Percentiles rank a stretch among this genome's conserved stretches.
These are phyloP conservation scores for Terana coerulea DNA, from an alignment of 768 basidiomycete species.

Conservation along the genomic window DNA sequence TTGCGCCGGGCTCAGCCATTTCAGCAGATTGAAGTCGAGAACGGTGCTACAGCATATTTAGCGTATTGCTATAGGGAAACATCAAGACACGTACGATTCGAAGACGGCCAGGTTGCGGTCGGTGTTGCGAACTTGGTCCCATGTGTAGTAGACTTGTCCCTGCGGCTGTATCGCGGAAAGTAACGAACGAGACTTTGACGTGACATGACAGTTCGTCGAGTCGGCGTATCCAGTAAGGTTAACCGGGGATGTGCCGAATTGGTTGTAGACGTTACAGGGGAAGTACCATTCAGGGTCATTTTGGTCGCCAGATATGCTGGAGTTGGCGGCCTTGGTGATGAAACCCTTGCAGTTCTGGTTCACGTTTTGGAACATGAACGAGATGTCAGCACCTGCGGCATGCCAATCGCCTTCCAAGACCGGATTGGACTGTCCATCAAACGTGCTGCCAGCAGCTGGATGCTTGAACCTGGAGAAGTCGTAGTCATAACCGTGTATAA, in stretches of 20 bases:
- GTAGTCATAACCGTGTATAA: conserved; percentile 94
- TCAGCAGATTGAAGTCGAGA: conserved; percentile 82
- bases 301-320: conserved; percentile 65
- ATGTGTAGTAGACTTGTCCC: conserved; percentile 92
- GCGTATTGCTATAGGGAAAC: conserved; percentile 5
- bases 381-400: conserved; percentile 84
- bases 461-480: conserved; percentile 87
- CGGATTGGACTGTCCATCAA: conserved; percentile 83
- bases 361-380: conserved; percentile 92
- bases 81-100: conserved; percentile 65
- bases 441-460: conserved; percentile 58
- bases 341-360: conserved; percentile 78
- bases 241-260: conserved; percentile 53
- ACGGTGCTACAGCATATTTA: conserved; percentile 52
- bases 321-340: conserved; percentile 68
- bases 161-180: conserved; percentile 49
- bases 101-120: conserved; percentile 87
- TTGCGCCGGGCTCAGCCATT: conserved; percentile 78
- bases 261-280: conserved; percentile 90
- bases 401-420: conserved; percentile 73
- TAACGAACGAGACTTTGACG: conserved; percentile 44
- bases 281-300: conserved; percentile 79
- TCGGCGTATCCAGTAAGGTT: conserved; percentile 70
- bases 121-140: conserved; percentile 74
- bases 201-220: conserved; percentile 70